Base-by-base conservation (phyloP, 192 early-diverging fungal species). In the Linnemannia exigua region DNA sequence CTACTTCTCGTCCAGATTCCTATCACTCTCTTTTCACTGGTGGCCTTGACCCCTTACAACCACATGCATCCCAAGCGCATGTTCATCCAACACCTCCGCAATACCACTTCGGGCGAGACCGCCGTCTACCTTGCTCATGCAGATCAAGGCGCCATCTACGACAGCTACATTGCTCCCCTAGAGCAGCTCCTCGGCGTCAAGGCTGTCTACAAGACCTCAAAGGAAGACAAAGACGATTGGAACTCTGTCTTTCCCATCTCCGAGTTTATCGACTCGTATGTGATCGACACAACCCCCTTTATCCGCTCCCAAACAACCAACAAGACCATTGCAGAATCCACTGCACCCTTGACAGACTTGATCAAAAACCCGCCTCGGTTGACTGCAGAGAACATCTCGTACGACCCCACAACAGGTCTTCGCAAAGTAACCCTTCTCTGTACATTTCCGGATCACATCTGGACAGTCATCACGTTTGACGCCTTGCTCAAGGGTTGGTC, bases 51-150 rank as follows among this genome's bases (percentile, higher is more conserved):
- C 72, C 90, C 91, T 25, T 95, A 88, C 66, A 91, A 93, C 67
- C 79, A 80, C 12, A 79, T 92, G 76, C 93, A 94, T 80, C 94
- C 94, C 36, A 94, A 94, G 77, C 52, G 88, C 41, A 66, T 90
- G 83, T 93, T 90, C 77, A 87, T 91, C 31, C 90, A 92, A 47
- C 93, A 94, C 79, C 77, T 90, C 44, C 91, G 93, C 48, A 94
- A 95, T 70, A 54, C 91, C 25, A 92, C 93, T n/a, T 91, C 90
- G 3, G 89, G 90, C 25, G 90, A 92, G 37, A 87, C 90, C 0
- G 80, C 76, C 4, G 69, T 95, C 38, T 75, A 89, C 69, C 66
- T 95, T 20, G 90, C 92, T 12, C 89, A 94, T 78, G 89, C 93
- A 1, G 92, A 95, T 66, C 88, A 90, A n/a, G 90, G 90, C 14